These are phyloP conservation scores for Irpex sp. DNA, from an alignment of 1,284 basidiomycete genomes.

Conservation along the genomic window DNA sequence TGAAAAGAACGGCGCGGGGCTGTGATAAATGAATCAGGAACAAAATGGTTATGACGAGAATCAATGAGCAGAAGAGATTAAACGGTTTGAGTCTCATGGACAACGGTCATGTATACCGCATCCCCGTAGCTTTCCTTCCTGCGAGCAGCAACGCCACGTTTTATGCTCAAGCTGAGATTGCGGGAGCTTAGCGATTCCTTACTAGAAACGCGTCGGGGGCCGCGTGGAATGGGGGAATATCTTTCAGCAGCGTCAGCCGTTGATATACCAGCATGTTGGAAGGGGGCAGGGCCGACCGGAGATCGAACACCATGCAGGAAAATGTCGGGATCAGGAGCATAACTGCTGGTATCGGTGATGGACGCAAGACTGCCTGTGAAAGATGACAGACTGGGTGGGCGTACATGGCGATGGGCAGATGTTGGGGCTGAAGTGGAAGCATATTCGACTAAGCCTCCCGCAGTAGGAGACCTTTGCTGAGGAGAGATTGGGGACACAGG, in stretches of 20 bases:
- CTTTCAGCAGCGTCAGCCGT: background rate
- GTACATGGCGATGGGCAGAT: slow-evolving; percentile 2
- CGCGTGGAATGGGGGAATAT: slow-evolving; percentile 3
- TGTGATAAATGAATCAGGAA: background rate
- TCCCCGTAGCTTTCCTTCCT: slow-evolving; percentile 18
- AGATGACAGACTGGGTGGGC: slow-evolving; percentile 18
- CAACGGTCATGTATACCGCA: slow-evolving; percentile 37
- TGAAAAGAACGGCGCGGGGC: background rate
- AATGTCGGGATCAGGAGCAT: slow-evolving; percentile 16
- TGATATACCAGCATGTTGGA: slow-evolving; percentile 21
- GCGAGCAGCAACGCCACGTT: slow-evolving; percentile 11
- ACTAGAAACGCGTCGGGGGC: slow-evolving; percentile 19
- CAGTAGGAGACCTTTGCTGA: background rate
- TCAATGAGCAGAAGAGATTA: background rate
- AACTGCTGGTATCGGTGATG: slow-evolving; percentile 23
- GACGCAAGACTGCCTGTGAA: slow-evolving; percentile 23
- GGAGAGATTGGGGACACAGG: slow-evolving; percentile 8
- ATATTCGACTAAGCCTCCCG: background rate
- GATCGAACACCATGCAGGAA: slow-evolving; percentile 16
- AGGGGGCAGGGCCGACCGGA: slow-evolving; percentile 20
- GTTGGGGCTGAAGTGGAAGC: background rate
- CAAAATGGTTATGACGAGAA: slow-evolving; percentile 1
- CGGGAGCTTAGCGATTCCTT: slow-evolving; percentile 20
- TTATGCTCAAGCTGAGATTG: slow-evolving; percentile 15
- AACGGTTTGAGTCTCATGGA: slow-evolving; percentile 32